Evolutionary conservation across 768 basidiomycete species (phyloP).

Genomic region (Inosperma sp.): DNA sequence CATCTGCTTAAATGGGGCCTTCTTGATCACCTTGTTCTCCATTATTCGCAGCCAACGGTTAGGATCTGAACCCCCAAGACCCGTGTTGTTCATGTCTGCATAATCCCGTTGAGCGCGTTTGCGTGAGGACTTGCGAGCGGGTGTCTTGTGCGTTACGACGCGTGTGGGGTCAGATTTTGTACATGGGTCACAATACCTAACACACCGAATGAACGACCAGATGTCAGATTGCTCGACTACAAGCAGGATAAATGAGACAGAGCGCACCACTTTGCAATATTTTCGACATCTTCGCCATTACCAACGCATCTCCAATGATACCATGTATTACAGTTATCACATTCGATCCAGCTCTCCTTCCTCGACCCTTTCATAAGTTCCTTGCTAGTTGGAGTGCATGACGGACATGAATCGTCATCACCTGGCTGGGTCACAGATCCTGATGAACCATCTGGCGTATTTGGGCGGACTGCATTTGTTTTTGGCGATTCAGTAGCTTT

Average conservation of each 20-base stretch:
- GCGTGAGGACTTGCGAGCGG: conserved; percentile 75
- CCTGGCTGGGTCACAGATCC: conserved; percentile 6
- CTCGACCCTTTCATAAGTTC: conserved; percentile 33
- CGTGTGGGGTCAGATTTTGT: conserved; percentile 54
- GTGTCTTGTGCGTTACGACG: conserved; percentile 68
- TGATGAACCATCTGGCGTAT: conserved; percentile 7
- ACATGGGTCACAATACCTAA: conserved; percentile 73
- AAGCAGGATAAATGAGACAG: background rate
- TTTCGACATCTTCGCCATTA: conserved; percentile 56
- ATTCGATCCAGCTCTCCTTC: conserved; percentile 78
- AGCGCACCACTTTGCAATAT: conserved; percentile 74
- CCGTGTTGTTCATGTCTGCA: conserved; percentile 57
- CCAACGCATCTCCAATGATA: conserved; percentile 82
- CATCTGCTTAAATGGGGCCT: conserved; percentile 63
- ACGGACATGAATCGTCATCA: conserved; percentile 24
- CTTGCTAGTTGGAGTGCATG: conserved; percentile 23
- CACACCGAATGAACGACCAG: background rate
- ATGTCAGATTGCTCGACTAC: conserved; percentile 14
- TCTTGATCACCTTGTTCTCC: conserved; percentile 59
- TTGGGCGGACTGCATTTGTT: background rate
- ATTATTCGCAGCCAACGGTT: conserved; percentile 66
- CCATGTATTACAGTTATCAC: conserved; percentile 78
- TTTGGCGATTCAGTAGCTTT: too few species aligned
- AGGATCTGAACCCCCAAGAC: conserved; percentile 57
- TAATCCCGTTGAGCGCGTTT: conserved; percentile 76